A percentile compares a stretch with the other conserved stretches of the same genome.
Conservation (phyloP, 257 asterid genomes). For the Orobanche coerulescens region DNA sequence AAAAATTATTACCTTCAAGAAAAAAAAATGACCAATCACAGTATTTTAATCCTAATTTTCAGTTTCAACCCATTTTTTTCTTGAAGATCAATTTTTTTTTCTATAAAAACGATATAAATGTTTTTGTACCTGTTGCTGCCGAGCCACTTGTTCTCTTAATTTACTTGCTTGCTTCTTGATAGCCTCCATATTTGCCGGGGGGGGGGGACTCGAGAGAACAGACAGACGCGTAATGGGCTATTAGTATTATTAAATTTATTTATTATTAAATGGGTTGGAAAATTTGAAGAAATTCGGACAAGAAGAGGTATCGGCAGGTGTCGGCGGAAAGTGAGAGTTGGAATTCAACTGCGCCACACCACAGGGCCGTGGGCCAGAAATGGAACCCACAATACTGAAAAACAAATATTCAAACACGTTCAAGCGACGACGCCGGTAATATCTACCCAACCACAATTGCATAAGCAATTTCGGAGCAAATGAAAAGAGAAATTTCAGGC, state of each 20-base stretch:
- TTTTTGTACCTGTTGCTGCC: slow-evolving; percentile 94
- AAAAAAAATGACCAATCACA: slow-evolving; percentile 17
- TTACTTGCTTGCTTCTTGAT: slow-evolving; percentile 90
- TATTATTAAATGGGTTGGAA: neutral
- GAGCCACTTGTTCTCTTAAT: slow-evolving; percentile 91
- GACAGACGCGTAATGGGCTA: slow-evolving; percentile 3
- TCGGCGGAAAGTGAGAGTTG: slow-evolving; percentile 31
- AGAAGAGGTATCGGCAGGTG: slow-evolving; percentile 19
- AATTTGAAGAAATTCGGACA: slow-evolving; percentile 17
- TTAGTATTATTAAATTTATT: too few relatives aligned
- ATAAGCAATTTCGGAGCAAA: neutral
- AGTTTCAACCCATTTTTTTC: neutral
- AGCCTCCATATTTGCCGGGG: slow-evolving; percentile 72
- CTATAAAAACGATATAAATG: slow-evolving; percentile 1
- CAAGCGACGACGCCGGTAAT: too few relatives aligned
- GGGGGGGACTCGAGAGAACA: slow-evolving; percentile 9
- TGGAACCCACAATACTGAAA: too few relatives aligned
- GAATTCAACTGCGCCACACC: slow-evolving; percentile 24
- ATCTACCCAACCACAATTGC: slow-evolving; percentile 1
- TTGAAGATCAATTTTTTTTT: slow-evolving; percentile 7
- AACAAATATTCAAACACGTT: too few relatives aligned
- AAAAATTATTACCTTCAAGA: neutral
- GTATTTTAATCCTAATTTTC: slow-evolving; percentile 14
- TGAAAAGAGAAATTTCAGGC: slow-evolving; percentile 6
- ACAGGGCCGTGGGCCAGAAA: neutral